Percentiles rank a stretch among this genome's conserved stretches.
phyloP scores from a whole-genome alignment of 352 stramenopile species.

The Phytophthora quininea region DNA sequence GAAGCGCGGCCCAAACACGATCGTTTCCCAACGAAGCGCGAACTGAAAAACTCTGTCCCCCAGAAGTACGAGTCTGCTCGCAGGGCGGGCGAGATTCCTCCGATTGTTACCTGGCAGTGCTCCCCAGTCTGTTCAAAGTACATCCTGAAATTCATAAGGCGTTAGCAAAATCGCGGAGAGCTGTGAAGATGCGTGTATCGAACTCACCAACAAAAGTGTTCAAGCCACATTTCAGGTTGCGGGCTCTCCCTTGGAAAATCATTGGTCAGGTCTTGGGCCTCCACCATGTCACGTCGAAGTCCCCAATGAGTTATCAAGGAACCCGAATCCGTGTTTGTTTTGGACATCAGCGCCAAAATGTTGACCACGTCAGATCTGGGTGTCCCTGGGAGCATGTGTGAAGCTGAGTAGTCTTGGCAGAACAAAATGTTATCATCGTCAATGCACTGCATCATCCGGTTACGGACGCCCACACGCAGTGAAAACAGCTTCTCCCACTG shows the following conservation, averaged over 20 bases:
- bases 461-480: constrained; percentile 21
- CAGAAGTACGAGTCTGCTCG: neutral
- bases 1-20: no score
- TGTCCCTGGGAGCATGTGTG: neutral
- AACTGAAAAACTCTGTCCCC: neutral
- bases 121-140: constrained; percentile 1
- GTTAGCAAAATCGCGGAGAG: no score
- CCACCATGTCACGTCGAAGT: neutral
- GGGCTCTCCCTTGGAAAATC: neutral
- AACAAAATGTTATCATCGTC: constrained; percentile 35
- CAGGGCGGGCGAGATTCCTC: neutral
- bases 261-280: neutral
- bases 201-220: neutral
- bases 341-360: neutral
- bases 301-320: neutral
- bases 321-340: neutral
- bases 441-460: constrained; percentile 36
- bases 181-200: no score
- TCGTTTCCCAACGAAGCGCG: no score
- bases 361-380: neutral
- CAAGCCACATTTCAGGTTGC: neutral
- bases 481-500: constrained; percentile 29
- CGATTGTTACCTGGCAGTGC: neutral
- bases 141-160: neutral
- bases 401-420: constrained; percentile 19